Evolutionary conservation across 768 basidiomycete genomes (phyloP), one percentile per base, ranked within the genome.

Genomic region (Hericium alpestre): DNA sequence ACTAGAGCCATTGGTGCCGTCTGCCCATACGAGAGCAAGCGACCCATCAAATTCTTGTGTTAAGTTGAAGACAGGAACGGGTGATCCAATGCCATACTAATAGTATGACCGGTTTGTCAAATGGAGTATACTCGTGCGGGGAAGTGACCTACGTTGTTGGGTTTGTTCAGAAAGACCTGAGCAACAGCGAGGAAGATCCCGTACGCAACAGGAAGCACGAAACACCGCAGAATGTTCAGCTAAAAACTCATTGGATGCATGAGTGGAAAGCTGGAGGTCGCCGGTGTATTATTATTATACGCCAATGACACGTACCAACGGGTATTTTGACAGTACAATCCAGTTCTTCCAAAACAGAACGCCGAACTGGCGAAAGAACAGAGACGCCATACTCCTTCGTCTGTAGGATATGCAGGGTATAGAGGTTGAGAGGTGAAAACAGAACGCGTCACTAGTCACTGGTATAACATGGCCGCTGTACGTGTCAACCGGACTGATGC

Each of bases 331-430:
- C 27, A 87, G 72, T 0, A 86, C 74, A 46, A 87, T 86, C 83
- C 82, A 86, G 61, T 87, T 87, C 73, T 88, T 88, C 79, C 81
- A 78, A 56, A 79, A 76, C 20, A 88, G 69, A 2, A 79, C 80
- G 3, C 69, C 67, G 56, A 84, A 76, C 70, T 88, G 86, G 32
- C 78, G 74, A 73, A 79, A 78, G 66, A 86, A 84, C 38, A 83
- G 67, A 56, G 59, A 58, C 1, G 23, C 38, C 67, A 71, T 72
- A 40, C 10, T 27, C n/a, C 51, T 32, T 25, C 25, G 25, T 4
- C 16, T 23, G 22, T 22, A 23, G 25, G 25, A 12, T 20, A 63
- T 72, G 3, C 67, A 72, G 0, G 62, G 73, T 1, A 32, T 32
- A 32, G 6, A 32, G 32, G 25, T 25, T 25, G 32, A 32, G 32